These are phyloP conservation scores for Nicotiana paniculata DNA, from an alignment of 257 asterid genomes.

Conservation along the genomic window DNA sequence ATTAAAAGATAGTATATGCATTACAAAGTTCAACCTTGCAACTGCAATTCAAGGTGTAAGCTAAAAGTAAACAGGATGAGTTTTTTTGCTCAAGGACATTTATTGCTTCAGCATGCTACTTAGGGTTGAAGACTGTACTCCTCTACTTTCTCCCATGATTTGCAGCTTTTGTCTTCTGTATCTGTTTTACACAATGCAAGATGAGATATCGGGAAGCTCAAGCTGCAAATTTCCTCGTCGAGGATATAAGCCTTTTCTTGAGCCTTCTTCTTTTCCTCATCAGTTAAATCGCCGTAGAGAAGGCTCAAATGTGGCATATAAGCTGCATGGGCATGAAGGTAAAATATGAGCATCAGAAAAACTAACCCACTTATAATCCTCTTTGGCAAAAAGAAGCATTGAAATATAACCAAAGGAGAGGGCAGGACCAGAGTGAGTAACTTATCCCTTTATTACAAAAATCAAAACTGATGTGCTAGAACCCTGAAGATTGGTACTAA, in stretches of 20 bases:
- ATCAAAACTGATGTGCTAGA: background rate
- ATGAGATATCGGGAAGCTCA: slow-evolving; percentile 53
- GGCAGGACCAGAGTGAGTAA: background rate
- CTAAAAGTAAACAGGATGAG: background rate
- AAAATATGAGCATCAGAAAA: slow-evolving; percentile 4
- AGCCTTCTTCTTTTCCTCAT: slow-evolving; percentile 68
- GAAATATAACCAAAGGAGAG: background rate
- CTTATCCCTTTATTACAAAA: background rate
- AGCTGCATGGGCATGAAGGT: slow-evolving; percentile 37
- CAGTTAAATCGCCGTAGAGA: slow-evolving; percentile 66
- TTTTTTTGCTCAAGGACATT: background rate
- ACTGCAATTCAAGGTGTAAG: background rate
- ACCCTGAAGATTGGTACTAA: background rate
- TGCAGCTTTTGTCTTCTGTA: slow-evolving; percentile 66
- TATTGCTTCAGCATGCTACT: background rate
- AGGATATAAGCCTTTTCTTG: slow-evolving; percentile 56
- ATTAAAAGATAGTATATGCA: background rate
- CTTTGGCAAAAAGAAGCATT: background rate
- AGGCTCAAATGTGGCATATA: slow-evolving; percentile 98
- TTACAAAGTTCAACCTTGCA: background rate
- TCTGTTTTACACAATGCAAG: slow-evolving; percentile 74
- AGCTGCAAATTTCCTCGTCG: slow-evolving; percentile 46
- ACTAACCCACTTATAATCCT: background rate
- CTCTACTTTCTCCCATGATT: slow-evolving; percentile 86
- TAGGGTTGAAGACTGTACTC: slow-evolving; percentile 25